A percentile compares a stretch with the other conserved stretches of the same genome.
Evolutionary conservation across 2,329 filamentous ascomycete genomes (phyloP).

Genomic region (Trichothecium roseum): DNA sequence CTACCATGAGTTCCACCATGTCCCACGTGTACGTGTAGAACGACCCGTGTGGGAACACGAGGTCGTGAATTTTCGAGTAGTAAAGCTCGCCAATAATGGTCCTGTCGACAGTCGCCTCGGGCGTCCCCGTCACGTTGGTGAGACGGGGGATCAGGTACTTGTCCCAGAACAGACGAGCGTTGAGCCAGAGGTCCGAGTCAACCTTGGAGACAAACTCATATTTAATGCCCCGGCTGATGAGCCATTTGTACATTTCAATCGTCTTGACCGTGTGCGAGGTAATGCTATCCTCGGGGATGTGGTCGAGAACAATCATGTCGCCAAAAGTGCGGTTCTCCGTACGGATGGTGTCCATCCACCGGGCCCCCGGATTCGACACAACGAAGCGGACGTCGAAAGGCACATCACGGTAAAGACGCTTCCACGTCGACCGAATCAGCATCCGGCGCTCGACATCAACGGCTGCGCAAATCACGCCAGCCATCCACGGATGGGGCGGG

Average conservation of each 20-base stretch:
- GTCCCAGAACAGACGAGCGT: slow-evolving; percentile 19
- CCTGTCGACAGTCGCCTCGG: slow-evolving; percentile 8
- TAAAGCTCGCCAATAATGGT: slow-evolving; percentile 20
- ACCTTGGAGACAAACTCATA: slow-evolving; percentile 22
- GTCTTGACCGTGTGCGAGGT: slow-evolving; percentile 23
- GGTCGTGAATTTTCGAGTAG: slow-evolving; percentile 12
- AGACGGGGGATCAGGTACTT: slow-evolving; percentile 14
- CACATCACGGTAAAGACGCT: slow-evolving; percentile 16
- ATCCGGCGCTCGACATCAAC: slow-evolving; percentile 16
- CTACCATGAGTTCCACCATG: slow-evolving; percentile 15
- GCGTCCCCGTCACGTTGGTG: slow-evolving; percentile 6
- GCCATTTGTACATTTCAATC: slow-evolving; percentile 20
- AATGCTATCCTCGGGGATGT: slow-evolving; percentile 17
- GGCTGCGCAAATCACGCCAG: slow-evolving; percentile 17
- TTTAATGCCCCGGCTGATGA: slow-evolving; percentile 9
- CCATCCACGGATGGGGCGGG: slow-evolving; percentile 13
- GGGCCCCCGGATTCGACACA: slow-evolving; percentile 16
- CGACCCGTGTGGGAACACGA: slow-evolving; percentile 19
- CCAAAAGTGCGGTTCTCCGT: slow-evolving; percentile 21
- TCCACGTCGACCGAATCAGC: slow-evolving; percentile 21
- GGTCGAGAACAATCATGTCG: slow-evolving; percentile 22
- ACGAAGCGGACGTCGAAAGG: slow-evolving; percentile 20
- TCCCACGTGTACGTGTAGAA: slow-evolving; percentile 24
- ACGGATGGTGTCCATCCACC: slow-evolving; percentile 14
- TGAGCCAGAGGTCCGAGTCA: slow-evolving; percentile 21